Evolutionary conservation across 306 rosid species (phyloP).

Genomic region (Lathyrus oleraceus): DNA sequence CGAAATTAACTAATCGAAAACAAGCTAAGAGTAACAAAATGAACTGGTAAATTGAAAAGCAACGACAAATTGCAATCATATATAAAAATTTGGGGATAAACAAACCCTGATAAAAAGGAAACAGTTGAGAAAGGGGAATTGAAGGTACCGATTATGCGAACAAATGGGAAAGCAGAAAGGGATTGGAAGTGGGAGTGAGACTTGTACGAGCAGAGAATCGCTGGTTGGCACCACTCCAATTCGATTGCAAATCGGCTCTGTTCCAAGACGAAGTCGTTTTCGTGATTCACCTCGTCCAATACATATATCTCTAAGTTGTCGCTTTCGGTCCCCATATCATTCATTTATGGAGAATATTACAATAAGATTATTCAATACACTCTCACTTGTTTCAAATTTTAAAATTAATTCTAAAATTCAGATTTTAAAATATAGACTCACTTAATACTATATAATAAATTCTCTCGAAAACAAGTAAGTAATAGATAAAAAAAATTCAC

Average conservation of each 20-base stretch:
- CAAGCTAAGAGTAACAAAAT: background rate
- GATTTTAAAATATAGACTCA: too few relatives aligned
- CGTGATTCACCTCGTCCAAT: slow-evolving; percentile 20
- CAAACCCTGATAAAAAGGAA: slow-evolving; percentile 23
- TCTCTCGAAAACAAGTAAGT: too few relatives aligned
- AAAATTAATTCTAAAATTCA: too few relatives aligned
- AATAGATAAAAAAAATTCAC: too few relatives aligned
- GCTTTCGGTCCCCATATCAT: background rate
- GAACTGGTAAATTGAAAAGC: background rate
- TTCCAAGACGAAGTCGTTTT: slow-evolving; percentile 23
- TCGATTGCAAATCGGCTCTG: background rate
- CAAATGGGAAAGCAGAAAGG: slow-evolving; percentile 16
- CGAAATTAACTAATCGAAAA: slow-evolving; percentile 7
- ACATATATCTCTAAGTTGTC: background rate
- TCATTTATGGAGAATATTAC: background rate
- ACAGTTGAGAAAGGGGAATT: background rate
- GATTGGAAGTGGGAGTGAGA: background rate
- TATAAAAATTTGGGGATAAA: background rate
- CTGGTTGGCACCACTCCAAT: slow-evolving; percentile 1
- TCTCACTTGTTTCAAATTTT: too few relatives aligned
- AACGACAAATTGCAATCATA: slow-evolving; percentile 8
- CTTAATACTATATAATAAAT: too few relatives aligned
- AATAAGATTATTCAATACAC: background rate
- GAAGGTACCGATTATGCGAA: slow-evolving; percentile 25
- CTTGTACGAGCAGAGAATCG: slow-evolving; percentile 7